Evolutionary conservation across 192 early-diverging fungal genomes (phyloP).

Genomic region (Podila verticillata): DNA sequence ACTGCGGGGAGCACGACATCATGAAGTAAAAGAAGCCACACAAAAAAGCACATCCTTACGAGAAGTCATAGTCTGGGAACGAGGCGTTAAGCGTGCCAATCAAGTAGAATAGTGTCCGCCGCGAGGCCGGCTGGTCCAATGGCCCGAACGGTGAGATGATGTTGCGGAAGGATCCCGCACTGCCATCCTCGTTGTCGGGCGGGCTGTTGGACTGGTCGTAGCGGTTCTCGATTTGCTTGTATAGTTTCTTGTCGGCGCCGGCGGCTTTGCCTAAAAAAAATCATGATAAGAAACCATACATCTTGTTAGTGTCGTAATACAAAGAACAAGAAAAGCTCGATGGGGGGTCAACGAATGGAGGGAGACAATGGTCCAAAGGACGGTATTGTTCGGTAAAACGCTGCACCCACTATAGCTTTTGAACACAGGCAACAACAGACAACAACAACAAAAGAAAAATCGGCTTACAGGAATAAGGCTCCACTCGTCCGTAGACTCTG

Average conservation of each 20-base stretch:
- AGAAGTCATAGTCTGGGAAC: slow-evolving; percentile 98
- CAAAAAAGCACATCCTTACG: slow-evolving; percentile 59
- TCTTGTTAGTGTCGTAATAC: neutral
- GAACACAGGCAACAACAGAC: neutral
- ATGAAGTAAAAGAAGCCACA: neutral
- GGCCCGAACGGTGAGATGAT: slow-evolving; percentile 90
- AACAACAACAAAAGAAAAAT: neutral
- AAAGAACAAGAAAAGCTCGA: neutral
- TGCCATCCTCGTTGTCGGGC: slow-evolving; percentile 62
- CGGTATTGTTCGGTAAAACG: neutral
- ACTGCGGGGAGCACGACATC: too few species aligned
- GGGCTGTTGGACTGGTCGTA: slow-evolving; percentile 76
- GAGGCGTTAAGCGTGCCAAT: slow-evolving; percentile 95
- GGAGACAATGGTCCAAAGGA: neutral
- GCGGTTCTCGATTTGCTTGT: slow-evolving; percentile 86
- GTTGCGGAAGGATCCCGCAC: slow-evolving; percentile 69
- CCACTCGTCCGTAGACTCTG: slow-evolving; percentile 83
- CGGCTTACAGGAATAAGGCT: slow-evolving; percentile 93
- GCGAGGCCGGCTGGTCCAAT: slow-evolving; percentile 81
- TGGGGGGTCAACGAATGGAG: neutral
- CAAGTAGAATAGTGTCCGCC: slow-evolving; percentile 93
- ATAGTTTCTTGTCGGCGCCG: slow-evolving; percentile 93
- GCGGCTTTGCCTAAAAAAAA: slow-evolving; percentile 83
- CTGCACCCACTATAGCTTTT: too few species aligned
- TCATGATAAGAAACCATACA: neutral